Conservation (phyloP, 169 alveolate species). For the Besnoitia besnoiti region DNA sequence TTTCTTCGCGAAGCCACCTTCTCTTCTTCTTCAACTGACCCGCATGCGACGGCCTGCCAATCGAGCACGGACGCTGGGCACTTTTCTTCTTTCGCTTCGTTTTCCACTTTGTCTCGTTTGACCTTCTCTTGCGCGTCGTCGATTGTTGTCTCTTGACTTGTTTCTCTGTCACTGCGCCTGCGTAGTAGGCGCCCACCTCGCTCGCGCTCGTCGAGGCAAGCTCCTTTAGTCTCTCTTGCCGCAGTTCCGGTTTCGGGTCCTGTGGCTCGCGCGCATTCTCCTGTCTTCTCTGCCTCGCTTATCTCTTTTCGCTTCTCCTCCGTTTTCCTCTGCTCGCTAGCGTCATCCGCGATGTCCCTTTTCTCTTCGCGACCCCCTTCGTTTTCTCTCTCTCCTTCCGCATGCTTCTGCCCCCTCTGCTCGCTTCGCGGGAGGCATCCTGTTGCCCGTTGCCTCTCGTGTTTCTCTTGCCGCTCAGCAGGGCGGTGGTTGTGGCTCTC, state of each 20-base stretch:
- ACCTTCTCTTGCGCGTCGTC: background rate
- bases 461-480: background rate
- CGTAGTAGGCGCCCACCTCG: no score
- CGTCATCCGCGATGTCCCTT: background rate
- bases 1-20: no score
- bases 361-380: background rate
- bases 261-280: background rate
- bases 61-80: no score
- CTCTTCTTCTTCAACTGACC: no score
- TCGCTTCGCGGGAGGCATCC: background rate
- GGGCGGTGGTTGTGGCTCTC: no score
- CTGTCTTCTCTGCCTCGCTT: background rate
- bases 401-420: background rate
- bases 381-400: background rate
- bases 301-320: background rate
- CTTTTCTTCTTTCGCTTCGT: background rate
- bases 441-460: background rate
- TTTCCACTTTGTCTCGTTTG: background rate
- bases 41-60: no score
- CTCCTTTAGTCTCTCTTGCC: no score
- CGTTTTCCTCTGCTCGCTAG: background rate
- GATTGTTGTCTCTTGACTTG: no score
- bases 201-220: no score
- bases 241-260: no score
- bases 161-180: no score